Evolutionary conservation across 352 stramenopile species (phyloP).

Genomic region (Phytophthora ohioensis): DNA sequence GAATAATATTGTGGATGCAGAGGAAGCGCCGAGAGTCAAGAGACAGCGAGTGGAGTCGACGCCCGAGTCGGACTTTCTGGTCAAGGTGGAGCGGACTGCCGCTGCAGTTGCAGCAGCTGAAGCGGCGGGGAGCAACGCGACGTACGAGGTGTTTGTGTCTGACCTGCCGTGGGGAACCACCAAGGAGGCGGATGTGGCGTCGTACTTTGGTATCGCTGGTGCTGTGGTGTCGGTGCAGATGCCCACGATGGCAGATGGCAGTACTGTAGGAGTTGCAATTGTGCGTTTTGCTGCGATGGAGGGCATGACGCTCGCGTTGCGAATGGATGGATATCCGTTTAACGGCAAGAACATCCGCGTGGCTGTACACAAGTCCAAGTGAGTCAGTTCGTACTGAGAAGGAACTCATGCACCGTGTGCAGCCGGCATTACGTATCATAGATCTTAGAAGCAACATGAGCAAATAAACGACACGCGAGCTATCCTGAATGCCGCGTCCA

Average conservation of each 20-base stretch:
- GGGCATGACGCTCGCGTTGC: conserved; percentile 59
- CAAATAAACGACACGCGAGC: not conserved
- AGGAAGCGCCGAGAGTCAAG: conserved; percentile 44
- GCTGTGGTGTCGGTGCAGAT: conserved; percentile 65
- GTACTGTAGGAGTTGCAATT: conserved; percentile 73
- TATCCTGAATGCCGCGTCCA: no score
- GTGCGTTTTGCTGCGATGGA: conserved; percentile 64
- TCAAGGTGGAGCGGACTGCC: conserved; percentile 64
- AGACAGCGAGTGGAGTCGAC: conserved; percentile 39
- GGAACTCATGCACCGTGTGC: conserved; percentile 2
- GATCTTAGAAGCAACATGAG: conserved; percentile 38
- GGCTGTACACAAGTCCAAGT: conserved; percentile 47
- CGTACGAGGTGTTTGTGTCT: conserved; percentile 71
- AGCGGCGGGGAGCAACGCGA: conserved; percentile 16
- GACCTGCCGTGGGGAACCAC: conserved; percentile 65
- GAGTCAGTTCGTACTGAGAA: not conserved
- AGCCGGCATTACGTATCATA: conserved; percentile 37
- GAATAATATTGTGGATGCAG: conserved; percentile 31
- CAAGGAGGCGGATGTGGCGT: conserved; percentile 58
- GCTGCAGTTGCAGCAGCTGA: conserved; percentile 29
- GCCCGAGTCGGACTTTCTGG: conserved; percentile 34
- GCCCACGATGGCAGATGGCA: conserved; percentile 76
- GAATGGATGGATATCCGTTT: conserved; percentile 77
- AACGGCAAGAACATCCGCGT: conserved; percentile 75
- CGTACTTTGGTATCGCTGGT: conserved; percentile 72